Evolutionary conservation across 2,329 filamentous ascomycete genomes (phyloP), one percentile per base, ranked within the genome.

Genomic region (Calonectria crousiana): DNA sequence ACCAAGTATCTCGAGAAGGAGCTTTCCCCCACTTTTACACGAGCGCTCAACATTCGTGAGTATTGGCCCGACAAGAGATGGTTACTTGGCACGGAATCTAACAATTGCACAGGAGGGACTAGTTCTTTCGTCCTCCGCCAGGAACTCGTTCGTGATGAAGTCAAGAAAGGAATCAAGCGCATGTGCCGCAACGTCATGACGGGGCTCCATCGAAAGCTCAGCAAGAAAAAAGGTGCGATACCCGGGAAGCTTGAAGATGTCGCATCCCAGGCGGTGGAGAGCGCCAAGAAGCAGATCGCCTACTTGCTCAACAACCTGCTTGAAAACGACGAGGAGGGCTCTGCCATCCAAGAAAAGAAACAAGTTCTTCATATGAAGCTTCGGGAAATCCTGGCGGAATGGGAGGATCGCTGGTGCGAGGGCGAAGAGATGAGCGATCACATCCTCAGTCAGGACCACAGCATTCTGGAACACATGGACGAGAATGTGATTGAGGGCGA

Each of bases 281-380:
- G 18, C 1, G 71, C 38, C 47, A 67, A 74, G 34, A n/a, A 23
- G 1, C 64, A 67, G 6, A 14, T 74, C 0, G 38, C 47, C 0
- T 67, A 36, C 20, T 28, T 71, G 13, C 18, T 73, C 30, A 71
- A 71, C 67, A 73, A 73, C n/a, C 26, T 68, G 0, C 30, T 75
- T 1, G 71, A 71, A 20, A 70, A 73, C 14, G 23, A 67, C 6
- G 10, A 16, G 2, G 10, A 16, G 3, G 62, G 41, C 8, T 16
- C 60, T 1, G 11, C 10, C 1, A 16, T 52, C 1, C 66, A 65
- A 20, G 28, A 23, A 11, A 38, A 30, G 9, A 73, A 68, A 20
- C 20, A 23, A 1, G 38, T 34, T 6, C 44, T 75, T 9, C 70
- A 70, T 23, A 23, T 6, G 10, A 18, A 68, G 4, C 44, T 71